Percentiles rank a stretch among this genome's conserved stretches.
These are phyloP conservation scores for Tuber indicum DNA, from an alignment of 495 filamentous ascomycete genomes.

Conservation along the genomic window DNA sequence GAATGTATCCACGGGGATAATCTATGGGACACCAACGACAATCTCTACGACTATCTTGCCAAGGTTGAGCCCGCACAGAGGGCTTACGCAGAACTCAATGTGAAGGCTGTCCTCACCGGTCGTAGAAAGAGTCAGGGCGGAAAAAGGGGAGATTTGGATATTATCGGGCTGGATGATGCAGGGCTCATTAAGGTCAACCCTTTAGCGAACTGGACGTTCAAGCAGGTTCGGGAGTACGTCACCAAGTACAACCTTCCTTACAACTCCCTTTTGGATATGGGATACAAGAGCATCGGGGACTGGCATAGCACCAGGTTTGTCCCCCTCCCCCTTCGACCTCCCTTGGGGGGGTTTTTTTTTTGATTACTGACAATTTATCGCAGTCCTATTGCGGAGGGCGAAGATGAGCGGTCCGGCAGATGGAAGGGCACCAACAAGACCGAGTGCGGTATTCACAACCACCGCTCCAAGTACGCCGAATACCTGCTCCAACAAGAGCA, in stretches of 20 bases:
- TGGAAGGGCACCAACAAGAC: constrained; percentile 95
- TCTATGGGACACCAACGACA: constrained; percentile 77
- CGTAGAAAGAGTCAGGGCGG: constrained; percentile 88
- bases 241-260: constrained; percentile 81
- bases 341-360: not conserved
- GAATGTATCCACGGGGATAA: constrained; percentile 70
- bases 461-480: constrained; percentile 81
- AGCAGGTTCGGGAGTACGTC: constrained; percentile 82
- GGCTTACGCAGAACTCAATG: constrained; percentile 79
- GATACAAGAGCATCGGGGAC: constrained; percentile 96
- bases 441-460: constrained; percentile 98
- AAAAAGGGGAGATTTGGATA: constrained; percentile 76
- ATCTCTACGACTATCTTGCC: constrained; percentile 92
- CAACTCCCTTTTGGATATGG: constrained; percentile 79
- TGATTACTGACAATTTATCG: constrained; percentile 22
- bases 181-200: constrained; percentile 97
- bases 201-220: constrained; percentile 91
- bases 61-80: constrained; percentile 96
- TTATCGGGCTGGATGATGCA: constrained; percentile 87
- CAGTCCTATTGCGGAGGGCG: constrained; percentile 73
- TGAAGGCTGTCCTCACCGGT: constrained; percentile 90
- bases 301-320: constrained; percentile 78
- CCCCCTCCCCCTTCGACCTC: not conserved
- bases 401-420: constrained; percentile 93
- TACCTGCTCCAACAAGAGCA: constrained; percentile 67